Base-by-base conservation (phyloP, 2,329 filamentous ascomycete genomes). In the Elsinoe necatrix region DNA sequence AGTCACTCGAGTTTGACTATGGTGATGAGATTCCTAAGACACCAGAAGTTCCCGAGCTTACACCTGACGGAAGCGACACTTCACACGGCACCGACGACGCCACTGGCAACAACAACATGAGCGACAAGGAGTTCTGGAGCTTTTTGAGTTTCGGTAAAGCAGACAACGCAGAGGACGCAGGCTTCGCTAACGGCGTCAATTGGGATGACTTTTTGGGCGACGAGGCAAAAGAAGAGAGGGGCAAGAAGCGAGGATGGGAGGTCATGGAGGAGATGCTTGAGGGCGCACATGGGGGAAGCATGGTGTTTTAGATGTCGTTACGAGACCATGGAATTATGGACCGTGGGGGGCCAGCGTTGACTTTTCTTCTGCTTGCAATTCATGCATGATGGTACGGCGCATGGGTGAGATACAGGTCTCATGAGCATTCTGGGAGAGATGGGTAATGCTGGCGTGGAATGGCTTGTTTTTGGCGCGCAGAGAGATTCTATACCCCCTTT, bases 261-360 rank as follows among this genome's bases (percentile, higher is more conserved):
- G 52, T 57, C 11, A 58, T 60, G 56, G 56, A 55, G 27, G 59
- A 60, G 29, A 57, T 51, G 29, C 41, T 55, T 14, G 56, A 50
- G 25, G 18, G 45, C 27, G 45, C 45, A 31, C 25, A 50, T 14
- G 41, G 20, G 18, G 25, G 34, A 25, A 21, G 45, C 14, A 31
- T 50, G 45, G 48, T 29, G 18, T 39, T 37, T 23, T 29, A 37
- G 48, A 29, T 9, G 48, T 11, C 29, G 27, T 52, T 29, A 52
- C 18, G 34, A 34, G 29, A 50, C 25, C 16, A 50, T 50, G 45
- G 48, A n/a, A 21, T 50, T 39, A 52, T 18, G 48, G 48, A n/a
- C 23, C 48, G 18, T 52, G 48, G 48, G 34, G 16, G 16, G 20
- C 34, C 25, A 52, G 48, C 48, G 48, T 16, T 52, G 48, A 37